Evolutionary conservation across 345 rosid genomes (phyloP).

Genomic region (Lumnitzera littorea): DNA sequence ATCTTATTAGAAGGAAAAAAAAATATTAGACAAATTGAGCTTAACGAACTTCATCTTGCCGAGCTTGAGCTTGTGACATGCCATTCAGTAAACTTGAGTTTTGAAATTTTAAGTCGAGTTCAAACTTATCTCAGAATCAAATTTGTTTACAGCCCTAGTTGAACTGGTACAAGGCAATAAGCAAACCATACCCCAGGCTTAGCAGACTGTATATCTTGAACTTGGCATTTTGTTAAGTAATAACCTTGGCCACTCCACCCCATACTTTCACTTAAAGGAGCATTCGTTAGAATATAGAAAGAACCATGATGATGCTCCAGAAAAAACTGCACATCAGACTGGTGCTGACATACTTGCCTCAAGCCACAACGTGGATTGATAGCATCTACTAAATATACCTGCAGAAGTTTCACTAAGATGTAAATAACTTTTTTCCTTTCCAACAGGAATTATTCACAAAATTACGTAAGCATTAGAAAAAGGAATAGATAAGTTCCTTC

Average conservation of each 20-base stretch:
- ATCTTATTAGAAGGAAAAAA: too few relatives aligned
- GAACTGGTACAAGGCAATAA: background rate
- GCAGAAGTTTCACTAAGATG: constrained; percentile 12
- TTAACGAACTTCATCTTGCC: too few relatives aligned
- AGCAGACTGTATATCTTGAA: constrained; percentile 35
- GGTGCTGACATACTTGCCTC: constrained; percentile 46
- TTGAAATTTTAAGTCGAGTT: too few relatives aligned
- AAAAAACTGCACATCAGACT: constrained; percentile 60
- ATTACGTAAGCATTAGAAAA: constrained; percentile 6
- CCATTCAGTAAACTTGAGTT: too few relatives aligned
- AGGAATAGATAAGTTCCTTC: constrained; percentile 49
- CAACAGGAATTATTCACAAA: background rate
- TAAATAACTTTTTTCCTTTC: background rate
- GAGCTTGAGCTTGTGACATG: too few relatives aligned
- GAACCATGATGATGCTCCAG: constrained; percentile 71
- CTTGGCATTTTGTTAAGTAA: constrained; percentile 48
- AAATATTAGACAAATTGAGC: too few relatives aligned
- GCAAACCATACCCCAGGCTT: constrained; percentile 50
- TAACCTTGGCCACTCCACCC: constrained; percentile 38
- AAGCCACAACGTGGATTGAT: constrained; percentile 40
- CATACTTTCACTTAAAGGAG: constrained; percentile 32
- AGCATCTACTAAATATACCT: constrained; percentile 72
- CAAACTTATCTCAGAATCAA: too few relatives aligned
- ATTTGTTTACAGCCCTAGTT: too few relatives aligned
- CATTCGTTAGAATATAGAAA: constrained; percentile 76